Percentiles rank a stretch among this genome's conserved stretches.
Conservation (phyloP, 2,329 filamentous ascomycete genomes). For the Claviceps humidiphila region DNA sequence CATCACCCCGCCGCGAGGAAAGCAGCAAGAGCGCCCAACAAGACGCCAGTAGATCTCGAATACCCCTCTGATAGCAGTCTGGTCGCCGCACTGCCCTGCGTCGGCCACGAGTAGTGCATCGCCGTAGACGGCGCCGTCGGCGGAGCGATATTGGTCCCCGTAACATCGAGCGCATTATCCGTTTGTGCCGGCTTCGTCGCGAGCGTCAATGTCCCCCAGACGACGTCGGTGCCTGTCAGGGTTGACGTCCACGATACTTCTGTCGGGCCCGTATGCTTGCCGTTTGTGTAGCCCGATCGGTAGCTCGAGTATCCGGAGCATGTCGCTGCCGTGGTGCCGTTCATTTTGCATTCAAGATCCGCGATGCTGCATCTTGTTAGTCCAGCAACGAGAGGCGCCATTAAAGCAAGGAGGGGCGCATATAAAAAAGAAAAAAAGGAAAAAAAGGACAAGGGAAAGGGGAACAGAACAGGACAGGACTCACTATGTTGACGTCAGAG, state of each 20-base stretch:
- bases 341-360: slow-evolving; percentile 28
- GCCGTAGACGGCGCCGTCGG: slow-evolving; percentile 8
- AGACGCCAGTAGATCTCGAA: background rate
- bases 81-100: background rate
- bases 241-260: slow-evolving; percentile 32
- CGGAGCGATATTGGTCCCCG: slow-evolving; percentile 8
- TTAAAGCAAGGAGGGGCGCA: background rate
- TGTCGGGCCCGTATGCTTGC: slow-evolving; percentile 27
- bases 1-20: background rate
- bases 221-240: slow-evolving; percentile 25
- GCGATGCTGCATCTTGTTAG: slow-evolving; percentile 22
- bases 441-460: no score
- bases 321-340: slow-evolving; percentile 29
- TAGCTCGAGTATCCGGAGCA: slow-evolving; percentile 36
- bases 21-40: background rate
- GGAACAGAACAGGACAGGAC: slow-evolving; percentile 6
- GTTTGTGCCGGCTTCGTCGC: slow-evolving; percentile 22
- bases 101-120: slow-evolving; percentile 4
- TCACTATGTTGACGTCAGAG: slow-evolving; percentile 29
- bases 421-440: no score
- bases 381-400: background rate
- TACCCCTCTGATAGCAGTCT: background rate
- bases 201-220: slow-evolving; percentile 32
- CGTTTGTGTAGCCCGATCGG: slow-evolving; percentile 24
- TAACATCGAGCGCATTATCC: slow-evolving; percentile 14